Percentiles rank a stretch among this genome's conserved stretches.
Evolutionary conservation across 139 green algal genomes (phyloP).

Genomic region (Chlamydomonas incerta): DNA sequence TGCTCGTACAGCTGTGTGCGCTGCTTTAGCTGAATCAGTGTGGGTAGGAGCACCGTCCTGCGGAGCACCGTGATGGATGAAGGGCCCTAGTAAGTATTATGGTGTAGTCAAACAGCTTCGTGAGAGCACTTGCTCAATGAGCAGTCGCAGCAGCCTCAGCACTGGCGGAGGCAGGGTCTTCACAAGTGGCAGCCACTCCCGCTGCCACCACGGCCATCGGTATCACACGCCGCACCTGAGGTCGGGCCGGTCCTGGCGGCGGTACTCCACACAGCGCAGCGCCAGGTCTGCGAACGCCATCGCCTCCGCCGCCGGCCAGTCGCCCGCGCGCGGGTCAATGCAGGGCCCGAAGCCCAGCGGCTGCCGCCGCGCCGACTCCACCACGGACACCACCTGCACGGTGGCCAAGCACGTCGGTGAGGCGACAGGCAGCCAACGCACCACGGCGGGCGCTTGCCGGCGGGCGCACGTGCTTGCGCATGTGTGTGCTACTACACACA

Average conservation of each 20-base stretch:
- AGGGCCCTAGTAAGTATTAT: too few species aligned
- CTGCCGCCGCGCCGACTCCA: slow-evolving; percentile 46
- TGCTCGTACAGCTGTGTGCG: slow-evolving; percentile 46
- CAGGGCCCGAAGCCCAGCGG: slow-evolving; percentile 29
- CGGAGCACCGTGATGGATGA: not conserved
- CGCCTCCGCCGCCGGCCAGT: slow-evolving; percentile 60
- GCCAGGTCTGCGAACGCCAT: slow-evolving; percentile 57
- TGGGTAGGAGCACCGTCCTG: slow-evolving; percentile 48
- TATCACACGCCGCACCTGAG: slow-evolving; percentile 37
- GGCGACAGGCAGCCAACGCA: too few species aligned
- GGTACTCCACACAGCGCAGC: slow-evolving; percentile 52
- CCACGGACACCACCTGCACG: slow-evolving; percentile 31
- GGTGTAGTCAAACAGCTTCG: too few species aligned
- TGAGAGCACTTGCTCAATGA: too few species aligned
- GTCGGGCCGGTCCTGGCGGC: slow-evolving; percentile 45
- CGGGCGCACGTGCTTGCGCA: too few species aligned
- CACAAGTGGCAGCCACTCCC: too few species aligned
- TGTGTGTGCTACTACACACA: too few species aligned
- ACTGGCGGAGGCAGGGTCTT: too few species aligned
- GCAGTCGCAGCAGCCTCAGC: too few species aligned
- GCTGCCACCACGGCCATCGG: too few species aligned
- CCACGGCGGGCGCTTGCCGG: too few species aligned
- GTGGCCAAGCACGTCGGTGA: too few species aligned
- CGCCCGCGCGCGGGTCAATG: slow-evolving; percentile 51
- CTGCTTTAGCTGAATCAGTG: slow-evolving; percentile 56